phyloP scores from a whole-genome alignment of 768 basidiomycete species.

The Pulveroboletus sp. region DNA sequence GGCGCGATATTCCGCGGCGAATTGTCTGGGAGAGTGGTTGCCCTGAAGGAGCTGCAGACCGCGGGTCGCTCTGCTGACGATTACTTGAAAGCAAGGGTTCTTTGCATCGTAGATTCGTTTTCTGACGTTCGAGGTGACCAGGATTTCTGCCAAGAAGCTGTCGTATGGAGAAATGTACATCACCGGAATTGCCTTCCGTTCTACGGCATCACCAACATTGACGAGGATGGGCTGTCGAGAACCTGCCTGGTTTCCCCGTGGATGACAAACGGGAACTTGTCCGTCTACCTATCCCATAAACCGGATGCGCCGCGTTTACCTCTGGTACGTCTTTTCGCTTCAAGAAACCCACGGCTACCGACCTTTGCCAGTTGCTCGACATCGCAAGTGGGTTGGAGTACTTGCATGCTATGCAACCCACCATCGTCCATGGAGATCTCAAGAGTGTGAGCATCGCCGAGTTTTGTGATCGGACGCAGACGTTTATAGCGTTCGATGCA shows the following conservation, averaged over 20 bases:
- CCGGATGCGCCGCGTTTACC: constrained; percentile 27
- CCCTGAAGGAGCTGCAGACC: constrained; percentile 29
- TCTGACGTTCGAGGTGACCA: constrained; percentile 11
- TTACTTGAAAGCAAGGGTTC: constrained; percentile 26
- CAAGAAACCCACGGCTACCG: not conserved
- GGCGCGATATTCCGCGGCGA: constrained; percentile 32
- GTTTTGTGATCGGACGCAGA: not conserved
- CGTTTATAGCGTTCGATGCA: constrained; percentile 5
- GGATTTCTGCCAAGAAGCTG: constrained; percentile 29
- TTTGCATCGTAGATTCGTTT: not conserved
- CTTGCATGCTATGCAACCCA: constrained; percentile 36
- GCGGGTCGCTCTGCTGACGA: constrained; percentile 17
- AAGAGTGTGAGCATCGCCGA: constrained; percentile 34
- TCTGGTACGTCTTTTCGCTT: constrained; percentile 26
- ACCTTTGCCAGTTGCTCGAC: constrained; percentile 33
- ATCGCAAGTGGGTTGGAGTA: constrained; percentile 37
- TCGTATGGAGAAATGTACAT: constrained; percentile 30
- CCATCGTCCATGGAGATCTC: constrained; percentile 42
- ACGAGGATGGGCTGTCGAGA: constrained; percentile 8
- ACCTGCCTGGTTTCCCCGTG: constrained; percentile 25
- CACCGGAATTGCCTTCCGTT: constrained; percentile 30
- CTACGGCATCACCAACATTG: constrained; percentile 22
- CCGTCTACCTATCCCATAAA: constrained; percentile 27
- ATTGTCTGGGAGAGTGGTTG: constrained; percentile 26
- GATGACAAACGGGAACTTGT: constrained; percentile 30